Evolutionary conservation across 78 protist species (phyloP), one percentile per base, ranked within the genome.

Genomic region (Speleostelium caveatum): DNA sequence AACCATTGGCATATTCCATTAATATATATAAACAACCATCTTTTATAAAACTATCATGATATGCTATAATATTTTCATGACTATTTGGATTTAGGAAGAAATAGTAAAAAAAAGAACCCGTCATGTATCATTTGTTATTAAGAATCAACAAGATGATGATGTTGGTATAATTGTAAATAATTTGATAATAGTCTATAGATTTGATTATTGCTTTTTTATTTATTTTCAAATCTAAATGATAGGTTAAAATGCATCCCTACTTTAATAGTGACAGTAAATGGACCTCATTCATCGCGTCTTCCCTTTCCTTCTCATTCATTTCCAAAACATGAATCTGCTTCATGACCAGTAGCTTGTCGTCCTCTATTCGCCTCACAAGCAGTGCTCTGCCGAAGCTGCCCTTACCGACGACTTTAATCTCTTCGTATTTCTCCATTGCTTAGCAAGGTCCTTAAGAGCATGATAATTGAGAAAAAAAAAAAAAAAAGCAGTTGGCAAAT

Each of bases 1-100:
- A n/a, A n/a, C n/a, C 96, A 62, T 95, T 98, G 14, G 97, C 96
- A 55, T 87, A 97, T 42, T 97, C 98, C 98, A 97, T 98, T 45
- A 96, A 75, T 8, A 98, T 96, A 73, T 95, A 87, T 26, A 98
- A 78, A 58, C 32, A 53, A 65, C 95, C 94, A 45, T 59, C 14
- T 1, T 90, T 75, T 38, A 86, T 2, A 77, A 97, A 96, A 24
- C 92, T 68, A n/a, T 97, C 98, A 60, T 73, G 51, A 86, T 95
- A 96, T 32, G 56, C 32, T 4, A 96, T 72, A 63, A 96, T 97
- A 91, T 94, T 53, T 30, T 67, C 72, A 75, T 58, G 88, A 30
- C 85, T 92, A 1, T 24, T 79, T 45, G 10, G 53, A 14, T 45
- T 45, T 45, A 10, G 53, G 53, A 45, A 10, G 53, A 14, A 10